Evolutionary conservation across 2,329 filamentous ascomycete species (phyloP).

Genomic region (Penicillium sp.): DNA sequence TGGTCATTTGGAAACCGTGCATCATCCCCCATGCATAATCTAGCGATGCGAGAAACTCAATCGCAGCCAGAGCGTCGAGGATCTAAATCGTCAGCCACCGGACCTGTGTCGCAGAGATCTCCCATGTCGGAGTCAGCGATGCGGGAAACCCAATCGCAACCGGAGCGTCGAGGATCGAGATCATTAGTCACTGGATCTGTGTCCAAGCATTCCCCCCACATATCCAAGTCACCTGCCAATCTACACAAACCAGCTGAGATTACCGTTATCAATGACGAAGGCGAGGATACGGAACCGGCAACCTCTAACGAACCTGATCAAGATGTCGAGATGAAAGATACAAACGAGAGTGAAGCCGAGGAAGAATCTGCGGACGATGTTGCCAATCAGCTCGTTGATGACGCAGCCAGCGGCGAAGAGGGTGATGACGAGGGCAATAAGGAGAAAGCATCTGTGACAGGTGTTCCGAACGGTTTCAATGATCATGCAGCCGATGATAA

Average conservation of each 20-base stretch:
- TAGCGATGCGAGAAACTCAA: not conserved
- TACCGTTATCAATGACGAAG: not conserved
- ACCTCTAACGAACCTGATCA: not conserved
- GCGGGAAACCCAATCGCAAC: not conserved
- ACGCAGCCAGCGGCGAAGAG: not conserved
- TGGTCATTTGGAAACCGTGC: not conserved
- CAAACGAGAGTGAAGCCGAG: not conserved
- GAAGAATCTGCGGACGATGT: not conserved
- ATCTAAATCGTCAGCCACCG: not conserved
- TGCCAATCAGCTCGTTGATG: not conserved
- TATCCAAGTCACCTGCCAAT: not conserved
- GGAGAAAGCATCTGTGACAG: not conserved
- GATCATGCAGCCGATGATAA: not conserved
- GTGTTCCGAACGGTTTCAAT: not conserved
- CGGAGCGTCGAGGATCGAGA: not conserved
- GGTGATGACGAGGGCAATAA: not conserved
- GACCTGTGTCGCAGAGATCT: not conserved
- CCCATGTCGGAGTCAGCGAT: not conserved
- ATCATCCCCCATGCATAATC: not conserved
- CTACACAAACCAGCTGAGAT: not conserved
- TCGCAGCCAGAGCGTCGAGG: not conserved
- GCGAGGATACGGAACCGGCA: not conserved
- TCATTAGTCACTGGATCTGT: not conserved
- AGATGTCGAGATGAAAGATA: not conserved
- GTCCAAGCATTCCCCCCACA: too few species aligned